Evolutionary conservation across 1,284 basidiomycete species (phyloP).

Genomic region (Cryptococcus amylolentus): DNA sequence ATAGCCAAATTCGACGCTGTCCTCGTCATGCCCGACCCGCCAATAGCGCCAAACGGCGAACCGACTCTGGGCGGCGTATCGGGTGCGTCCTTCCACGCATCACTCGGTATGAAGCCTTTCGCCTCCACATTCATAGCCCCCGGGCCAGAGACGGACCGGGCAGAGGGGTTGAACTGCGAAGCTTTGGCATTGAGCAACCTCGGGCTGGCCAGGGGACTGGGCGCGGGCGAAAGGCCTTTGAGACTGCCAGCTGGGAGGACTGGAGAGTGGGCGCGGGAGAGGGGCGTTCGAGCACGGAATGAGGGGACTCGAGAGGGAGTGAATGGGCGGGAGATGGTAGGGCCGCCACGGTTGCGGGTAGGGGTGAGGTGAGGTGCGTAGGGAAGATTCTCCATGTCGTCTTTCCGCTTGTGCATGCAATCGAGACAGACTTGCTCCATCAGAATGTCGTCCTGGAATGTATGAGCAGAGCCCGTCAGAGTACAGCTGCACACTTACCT

Average conservation of each 20-base stretch:
- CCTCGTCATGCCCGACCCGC: slow-evolving; percentile 51
- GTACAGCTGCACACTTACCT: slow-evolving; percentile 50
- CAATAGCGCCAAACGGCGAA: slow-evolving; percentile 51
- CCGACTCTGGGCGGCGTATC: slow-evolving; percentile 32
- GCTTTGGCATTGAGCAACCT: slow-evolving; percentile 64
- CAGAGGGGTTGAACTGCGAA: slow-evolving; percentile 64
- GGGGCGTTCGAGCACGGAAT: slow-evolving; percentile 43
- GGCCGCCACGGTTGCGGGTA: slow-evolving; percentile 34
- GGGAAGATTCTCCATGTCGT: slow-evolving; percentile 44
- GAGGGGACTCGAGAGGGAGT: slow-evolving; percentile 47
- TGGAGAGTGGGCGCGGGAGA: slow-evolving; percentile 42
- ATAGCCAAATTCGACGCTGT: slow-evolving; percentile 80
- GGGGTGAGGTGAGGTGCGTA: slow-evolving; percentile 45
- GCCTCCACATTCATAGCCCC: slow-evolving; percentile 33
- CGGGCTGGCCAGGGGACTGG: slow-evolving; percentile 57
- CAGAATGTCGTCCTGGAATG: slow-evolving; percentile 41
- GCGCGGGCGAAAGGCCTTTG: slow-evolving; percentile 56
- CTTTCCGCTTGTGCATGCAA: slow-evolving; percentile 48
- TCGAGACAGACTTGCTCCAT: slow-evolving; percentile 50
- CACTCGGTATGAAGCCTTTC: slow-evolving; percentile 55
- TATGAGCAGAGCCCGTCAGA: not conserved
- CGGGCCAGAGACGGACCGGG: slow-evolving; percentile 63
- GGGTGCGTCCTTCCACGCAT: slow-evolving; percentile 41
- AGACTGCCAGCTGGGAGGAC: slow-evolving; percentile 51
- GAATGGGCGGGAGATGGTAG: slow-evolving; percentile 39